A percentile compares a stretch with the other conserved stretches of the same genome.
Conservation (phyloP, 2,329 filamentous ascomycete species). For the Colletotrichum agaves region DNA sequence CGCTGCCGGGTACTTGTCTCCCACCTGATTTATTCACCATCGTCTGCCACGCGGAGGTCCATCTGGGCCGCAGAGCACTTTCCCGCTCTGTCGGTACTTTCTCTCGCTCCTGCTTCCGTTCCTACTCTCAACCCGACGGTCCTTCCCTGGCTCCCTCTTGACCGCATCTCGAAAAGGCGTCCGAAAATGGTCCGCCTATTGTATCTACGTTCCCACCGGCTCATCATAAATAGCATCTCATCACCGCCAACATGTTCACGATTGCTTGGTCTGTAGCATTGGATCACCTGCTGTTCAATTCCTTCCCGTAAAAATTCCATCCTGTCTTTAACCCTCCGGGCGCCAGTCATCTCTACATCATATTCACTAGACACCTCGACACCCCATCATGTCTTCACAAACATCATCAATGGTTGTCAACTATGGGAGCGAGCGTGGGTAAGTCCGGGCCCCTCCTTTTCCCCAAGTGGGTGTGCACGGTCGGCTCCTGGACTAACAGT, state of each 20-base stretch:
- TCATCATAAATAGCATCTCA: not conserved
- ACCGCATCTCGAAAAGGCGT: not conserved
- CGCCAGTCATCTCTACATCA: not conserved
- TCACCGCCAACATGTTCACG: not conserved
- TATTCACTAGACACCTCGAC: not conserved
- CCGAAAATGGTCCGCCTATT: not conserved
- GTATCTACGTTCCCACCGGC: not conserved
- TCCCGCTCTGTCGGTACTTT: not conserved
- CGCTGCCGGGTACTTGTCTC: too few species aligned
- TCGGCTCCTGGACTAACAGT: not conserved
- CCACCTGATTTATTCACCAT: too few species aligned
- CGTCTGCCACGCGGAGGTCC: too few species aligned
- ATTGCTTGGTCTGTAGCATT: not conserved
- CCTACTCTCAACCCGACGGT: not conserved
- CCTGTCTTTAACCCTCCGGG: not conserved
- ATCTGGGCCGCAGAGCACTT: not conserved
- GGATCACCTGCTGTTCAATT: not conserved
- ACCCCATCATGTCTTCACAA: not conserved
- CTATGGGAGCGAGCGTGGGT: not conserved
- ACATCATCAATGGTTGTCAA: conserved; percentile 11
- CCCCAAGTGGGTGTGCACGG: too few species aligned
- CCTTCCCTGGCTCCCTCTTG: not conserved
- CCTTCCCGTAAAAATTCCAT: not conserved
- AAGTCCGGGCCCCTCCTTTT: not conserved
- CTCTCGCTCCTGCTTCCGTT: not conserved